Percentiles rank a stretch among this genome's conserved stretches.
phyloP scores from a whole-genome alignment of 768 basidiomycete species.

The Russula abietina region DNA sequence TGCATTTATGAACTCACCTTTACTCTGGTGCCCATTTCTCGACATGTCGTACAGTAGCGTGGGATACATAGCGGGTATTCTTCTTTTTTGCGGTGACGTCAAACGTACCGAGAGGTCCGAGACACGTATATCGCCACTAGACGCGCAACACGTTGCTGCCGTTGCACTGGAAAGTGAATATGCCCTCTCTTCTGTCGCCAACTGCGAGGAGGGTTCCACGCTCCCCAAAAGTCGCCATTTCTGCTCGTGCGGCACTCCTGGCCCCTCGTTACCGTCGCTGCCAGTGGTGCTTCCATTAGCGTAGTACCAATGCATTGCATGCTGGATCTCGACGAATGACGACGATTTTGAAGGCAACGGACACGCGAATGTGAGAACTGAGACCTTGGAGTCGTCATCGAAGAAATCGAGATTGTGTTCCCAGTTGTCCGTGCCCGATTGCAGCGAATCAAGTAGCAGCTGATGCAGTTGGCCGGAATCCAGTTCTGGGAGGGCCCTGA shows the following conservation, averaged over 20 bases:
- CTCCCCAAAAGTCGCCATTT: slow-evolving; percentile 26
- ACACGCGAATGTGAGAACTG: neutral
- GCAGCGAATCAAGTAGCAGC: slow-evolving; percentile 12
- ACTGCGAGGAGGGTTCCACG: slow-evolving; percentile 30
- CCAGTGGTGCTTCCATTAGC: too few relatives aligned
- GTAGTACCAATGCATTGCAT: slow-evolving; percentile 25
- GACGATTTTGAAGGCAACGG: slow-evolving; percentile 25
- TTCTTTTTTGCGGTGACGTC: neutral
- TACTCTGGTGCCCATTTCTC: slow-evolving; percentile 2
- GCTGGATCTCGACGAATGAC: slow-evolving; percentile 26
- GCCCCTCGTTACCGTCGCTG: neutral
- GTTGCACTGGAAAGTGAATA: slow-evolving; percentile 33
- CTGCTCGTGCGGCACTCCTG: neutral
- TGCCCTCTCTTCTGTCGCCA: slow-evolving; percentile 26
- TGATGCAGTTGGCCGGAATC: slow-evolving; percentile 13
- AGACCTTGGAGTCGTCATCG: neutral
- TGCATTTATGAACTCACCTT: slow-evolving; percentile 17
- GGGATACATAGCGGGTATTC: neutral
- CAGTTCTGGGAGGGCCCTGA: slow-evolving; percentile 7
- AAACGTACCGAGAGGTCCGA: neutral
- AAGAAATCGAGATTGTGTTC: slow-evolving; percentile 2
- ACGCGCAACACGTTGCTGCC: slow-evolving; percentile 24
- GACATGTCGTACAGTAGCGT: neutral
- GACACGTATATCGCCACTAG: too few relatives aligned
- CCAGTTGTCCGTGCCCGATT: slow-evolving; percentile 1